Conservation (phyloP, 345 rosid species). For the Sisymbrium altissimum region DNA sequence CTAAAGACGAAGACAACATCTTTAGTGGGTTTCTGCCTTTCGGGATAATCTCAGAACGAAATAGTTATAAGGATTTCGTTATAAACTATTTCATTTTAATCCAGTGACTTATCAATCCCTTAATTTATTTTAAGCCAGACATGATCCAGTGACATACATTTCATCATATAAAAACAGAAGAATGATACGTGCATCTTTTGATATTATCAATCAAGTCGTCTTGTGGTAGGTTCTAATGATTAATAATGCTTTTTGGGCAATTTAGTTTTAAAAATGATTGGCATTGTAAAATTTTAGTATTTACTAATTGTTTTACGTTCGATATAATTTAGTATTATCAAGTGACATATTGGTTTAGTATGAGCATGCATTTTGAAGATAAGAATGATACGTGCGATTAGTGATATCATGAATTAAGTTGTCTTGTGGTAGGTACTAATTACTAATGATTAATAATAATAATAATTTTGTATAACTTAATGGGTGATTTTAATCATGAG, state of each 20-base stretch:
- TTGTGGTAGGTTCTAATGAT: not conserved
- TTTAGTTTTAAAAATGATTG: not conserved
- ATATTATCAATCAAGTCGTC: not conserved
- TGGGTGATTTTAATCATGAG: no score
- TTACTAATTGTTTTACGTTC: not conserved
- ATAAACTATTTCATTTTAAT: not conserved
- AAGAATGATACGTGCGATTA: not conserved
- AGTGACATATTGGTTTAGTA: not conserved
- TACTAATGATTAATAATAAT: not conserved
- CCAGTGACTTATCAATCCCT: not conserved
- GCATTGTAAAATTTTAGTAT: not conserved
- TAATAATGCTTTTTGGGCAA: not conserved
- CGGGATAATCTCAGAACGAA: not conserved
- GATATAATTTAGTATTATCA: not conserved
- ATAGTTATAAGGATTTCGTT: not conserved
- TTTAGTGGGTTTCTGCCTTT: not conserved
- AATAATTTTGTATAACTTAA: not conserved
- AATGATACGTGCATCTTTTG: not conserved
- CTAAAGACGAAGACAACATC: not conserved
- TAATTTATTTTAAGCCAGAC: not conserved
- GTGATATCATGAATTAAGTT: not conserved
- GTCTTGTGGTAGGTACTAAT: not conserved
- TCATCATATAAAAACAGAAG: not conserved
- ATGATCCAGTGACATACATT: not conserved
- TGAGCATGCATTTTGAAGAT: not conserved